Percentiles rank a stretch among this genome's conserved stretches.
These are phyloP conservation scores for Peziza echinospora DNA, from an alignment of 495 filamentous ascomycete species.

Conservation along the genomic window DNA sequence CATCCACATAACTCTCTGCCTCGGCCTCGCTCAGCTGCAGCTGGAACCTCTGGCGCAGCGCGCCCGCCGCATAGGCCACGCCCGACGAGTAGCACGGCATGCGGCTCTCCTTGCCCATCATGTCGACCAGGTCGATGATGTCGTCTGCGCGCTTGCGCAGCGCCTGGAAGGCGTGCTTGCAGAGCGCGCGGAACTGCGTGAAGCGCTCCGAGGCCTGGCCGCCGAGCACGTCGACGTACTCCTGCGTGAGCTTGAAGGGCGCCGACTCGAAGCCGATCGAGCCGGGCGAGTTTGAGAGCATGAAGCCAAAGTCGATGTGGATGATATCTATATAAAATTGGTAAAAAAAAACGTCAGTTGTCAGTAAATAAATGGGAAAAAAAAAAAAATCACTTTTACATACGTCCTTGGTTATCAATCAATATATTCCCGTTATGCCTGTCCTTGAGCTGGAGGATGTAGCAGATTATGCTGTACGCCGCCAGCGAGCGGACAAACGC, in stretches of 20 bases:
- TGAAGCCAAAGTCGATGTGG: conserved; percentile 67
- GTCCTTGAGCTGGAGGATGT: conserved; percentile 56
- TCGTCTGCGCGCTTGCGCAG: conserved; percentile 48
- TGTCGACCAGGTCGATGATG: conserved; percentile 46
- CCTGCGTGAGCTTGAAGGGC: conserved; percentile 57
- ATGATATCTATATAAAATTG: conserved; percentile 34
- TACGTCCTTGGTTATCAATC: conserved; percentile 49
- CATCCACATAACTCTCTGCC: conserved; percentile 51
- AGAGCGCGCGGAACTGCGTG: conserved; percentile 44
- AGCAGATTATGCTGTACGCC: conserved; percentile 55
- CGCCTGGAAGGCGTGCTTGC: conserved; percentile 57
- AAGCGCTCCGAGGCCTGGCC: conserved; percentile 39
- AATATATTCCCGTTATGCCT: conserved; percentile 64
- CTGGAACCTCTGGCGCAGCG: conserved; percentile 43
- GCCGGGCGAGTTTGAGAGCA: conserved; percentile 59
- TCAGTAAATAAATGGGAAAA: not conserved
- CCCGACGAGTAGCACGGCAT: conserved; percentile 58
- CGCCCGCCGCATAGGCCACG: conserved; percentile 35
- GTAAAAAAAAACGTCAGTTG: not conserved
- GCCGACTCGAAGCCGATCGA: conserved; percentile 58
- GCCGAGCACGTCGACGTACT: conserved; percentile 56
- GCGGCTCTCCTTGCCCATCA: conserved; percentile 54
- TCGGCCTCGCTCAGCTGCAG: conserved; percentile 52
- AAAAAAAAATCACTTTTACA: too few relatives aligned
- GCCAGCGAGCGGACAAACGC: conserved; percentile 50